phyloP scores from a whole-genome alignment of 441 rosid species.

The Brassica balearica region DNA sequence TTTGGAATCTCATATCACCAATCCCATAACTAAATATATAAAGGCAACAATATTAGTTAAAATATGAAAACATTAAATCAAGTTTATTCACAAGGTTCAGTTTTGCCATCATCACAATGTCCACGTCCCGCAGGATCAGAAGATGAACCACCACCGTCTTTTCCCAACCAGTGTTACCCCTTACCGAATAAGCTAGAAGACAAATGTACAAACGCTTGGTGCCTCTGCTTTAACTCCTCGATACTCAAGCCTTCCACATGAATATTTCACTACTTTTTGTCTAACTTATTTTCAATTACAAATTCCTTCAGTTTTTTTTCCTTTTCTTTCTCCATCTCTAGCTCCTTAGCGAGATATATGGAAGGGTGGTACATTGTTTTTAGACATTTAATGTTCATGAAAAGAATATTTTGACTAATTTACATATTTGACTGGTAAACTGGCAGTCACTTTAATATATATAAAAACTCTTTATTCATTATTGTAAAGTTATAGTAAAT shows the following conservation, averaged over 20 bases:
- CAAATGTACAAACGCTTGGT: background rate
- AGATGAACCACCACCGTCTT: conserved; percentile 7
- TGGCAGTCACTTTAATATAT: background rate
- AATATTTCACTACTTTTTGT: conserved; percentile 43
- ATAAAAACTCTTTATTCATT: background rate
- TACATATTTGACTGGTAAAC: too few species aligned
- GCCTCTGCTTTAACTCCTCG: background rate
- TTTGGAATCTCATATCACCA: background rate
- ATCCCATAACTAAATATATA: background rate
- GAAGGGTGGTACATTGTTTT: background rate
- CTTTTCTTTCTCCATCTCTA: conserved; percentile 31
- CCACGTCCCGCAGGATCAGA: background rate
- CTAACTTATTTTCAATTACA: background rate
- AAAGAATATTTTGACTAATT: background rate
- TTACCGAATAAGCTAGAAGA: conserved; percentile 2
- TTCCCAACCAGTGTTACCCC: background rate
- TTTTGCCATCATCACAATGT: background rate
- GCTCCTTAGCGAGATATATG: background rate
- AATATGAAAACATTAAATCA: background rate
- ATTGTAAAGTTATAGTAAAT: background rate
- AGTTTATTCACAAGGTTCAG: conserved; percentile 1
- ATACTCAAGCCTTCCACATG: conserved; percentile 21
- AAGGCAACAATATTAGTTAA: background rate
- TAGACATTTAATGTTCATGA: background rate
- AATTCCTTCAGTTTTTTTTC: background rate